Conservation (phyloP, 225 moss, liverwort and hornwort species). For the Antitrichia curtipendula region DNA sequence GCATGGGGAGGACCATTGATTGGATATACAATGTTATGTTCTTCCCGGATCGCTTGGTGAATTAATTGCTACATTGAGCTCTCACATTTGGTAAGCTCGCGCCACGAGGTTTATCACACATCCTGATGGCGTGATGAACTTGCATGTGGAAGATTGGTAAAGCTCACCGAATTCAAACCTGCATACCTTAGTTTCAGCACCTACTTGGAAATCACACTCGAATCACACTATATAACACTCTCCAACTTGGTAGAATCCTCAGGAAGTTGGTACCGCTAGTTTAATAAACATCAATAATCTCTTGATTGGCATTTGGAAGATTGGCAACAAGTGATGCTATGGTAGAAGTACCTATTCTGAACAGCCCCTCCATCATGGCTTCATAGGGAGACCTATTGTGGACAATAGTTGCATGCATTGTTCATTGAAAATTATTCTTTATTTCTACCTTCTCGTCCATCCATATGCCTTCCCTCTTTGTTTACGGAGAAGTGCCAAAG, state of each 20-base stretch:
- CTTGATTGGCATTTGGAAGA: constrained; percentile 52
- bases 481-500: no score
- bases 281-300: constrained; percentile 63
- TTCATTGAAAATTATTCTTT: no score
- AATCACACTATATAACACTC: background rate
- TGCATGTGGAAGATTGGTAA: background rate
- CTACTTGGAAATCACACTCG: background rate
- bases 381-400: no score
- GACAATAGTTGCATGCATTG: no score
- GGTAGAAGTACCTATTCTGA: no score
- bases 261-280: constrained; percentile 14
- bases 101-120: no score
- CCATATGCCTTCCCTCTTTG: no score
- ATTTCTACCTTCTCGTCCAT: no score
- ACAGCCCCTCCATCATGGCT: no score
- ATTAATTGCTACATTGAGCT: background rate
- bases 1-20: background rate
- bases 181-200: background rate
- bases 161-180: background rate
- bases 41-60: background rate
- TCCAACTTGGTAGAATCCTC: background rate
- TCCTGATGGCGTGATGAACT: background rate
- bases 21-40: background rate
- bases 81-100: background rate
- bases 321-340: background rate